Evolutionary conservation across 768 basidiomycete genomes (phyloP).

Genomic region (Filobasidium floriforme): DNA sequence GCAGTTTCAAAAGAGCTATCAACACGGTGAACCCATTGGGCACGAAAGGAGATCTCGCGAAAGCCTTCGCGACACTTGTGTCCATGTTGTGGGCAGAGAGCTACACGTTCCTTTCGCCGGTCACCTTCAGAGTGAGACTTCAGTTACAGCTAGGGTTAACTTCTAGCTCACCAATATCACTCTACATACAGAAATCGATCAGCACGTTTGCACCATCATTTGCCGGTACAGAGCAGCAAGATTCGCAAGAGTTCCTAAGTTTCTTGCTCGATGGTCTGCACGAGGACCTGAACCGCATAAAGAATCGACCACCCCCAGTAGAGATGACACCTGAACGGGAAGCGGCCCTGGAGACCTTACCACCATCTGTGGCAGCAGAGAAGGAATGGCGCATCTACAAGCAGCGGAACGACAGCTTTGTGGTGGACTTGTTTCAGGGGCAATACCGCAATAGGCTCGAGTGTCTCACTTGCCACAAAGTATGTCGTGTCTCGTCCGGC

Average conservation of each 20-base stretch:
- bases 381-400: constrained; percentile 89
- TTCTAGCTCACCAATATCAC: constrained; percentile 5
- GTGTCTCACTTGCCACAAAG: constrained; percentile 83
- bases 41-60: constrained; percentile 72
- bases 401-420: constrained; percentile 80
- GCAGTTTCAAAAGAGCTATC: constrained; percentile 48
- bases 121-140: constrained; percentile 67
- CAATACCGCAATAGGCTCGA: constrained; percentile 85
- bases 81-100: constrained; percentile 83
- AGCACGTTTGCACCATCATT: constrained; percentile 64
- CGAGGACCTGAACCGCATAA: constrained; percentile 76
- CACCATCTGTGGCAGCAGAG: constrained; percentile 78
- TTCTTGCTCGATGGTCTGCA: constrained; percentile 89
- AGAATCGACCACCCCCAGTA: constrained; percentile 60
- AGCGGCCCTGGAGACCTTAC: constrained; percentile 75
- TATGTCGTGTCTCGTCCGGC: constrained; percentile 36
- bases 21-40: constrained; percentile 81
- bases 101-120: constrained; percentile 70
- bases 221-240: constrained; percentile 81
- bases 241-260: constrained; percentile 92
- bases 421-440: constrained; percentile 96
- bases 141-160: background rate
- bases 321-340: constrained; percentile 69
- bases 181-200: constrained; percentile 52
- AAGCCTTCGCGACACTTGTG: constrained; percentile 73